A percentile compares a stretch with the other conserved stretches of the same genome.
phyloP scores from a whole-genome alignment of 345 rosid species.

The Brassica rapa region DNA sequence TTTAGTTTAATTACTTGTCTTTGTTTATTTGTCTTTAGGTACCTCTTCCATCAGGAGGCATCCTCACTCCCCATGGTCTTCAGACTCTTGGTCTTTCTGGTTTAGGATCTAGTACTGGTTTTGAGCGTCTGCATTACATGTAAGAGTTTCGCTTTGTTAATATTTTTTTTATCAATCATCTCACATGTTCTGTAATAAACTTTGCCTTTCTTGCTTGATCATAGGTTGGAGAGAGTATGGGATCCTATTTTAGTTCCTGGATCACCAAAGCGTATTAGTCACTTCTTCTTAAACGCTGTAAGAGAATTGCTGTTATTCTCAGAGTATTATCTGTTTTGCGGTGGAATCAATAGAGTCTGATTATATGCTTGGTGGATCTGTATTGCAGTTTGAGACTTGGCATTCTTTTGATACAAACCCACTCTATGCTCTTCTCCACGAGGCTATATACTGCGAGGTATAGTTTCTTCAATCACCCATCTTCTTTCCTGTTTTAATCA shows the following conservation, averaged over 20 bases:
- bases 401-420: constrained; percentile 78
- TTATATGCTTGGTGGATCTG: constrained; percentile 1
- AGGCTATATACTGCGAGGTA: constrained; percentile 69
- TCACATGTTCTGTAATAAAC: background rate
- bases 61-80: constrained; percentile 74
- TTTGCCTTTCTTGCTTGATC: background rate
- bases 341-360: constrained; percentile 12
- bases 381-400: constrained; percentile 74
- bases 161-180: background rate
- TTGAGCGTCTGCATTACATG: constrained; percentile 91
- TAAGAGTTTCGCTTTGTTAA: constrained; percentile 51
- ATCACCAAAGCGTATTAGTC: constrained; percentile 64
- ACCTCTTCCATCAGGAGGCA: constrained; percentile 86
- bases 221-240: constrained; percentile 91
- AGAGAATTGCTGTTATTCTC: constrained; percentile 24
- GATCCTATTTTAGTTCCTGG: constrained; percentile 82
- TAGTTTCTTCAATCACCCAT: background rate
- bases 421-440: constrained; percentile 80
- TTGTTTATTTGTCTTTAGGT: constrained; percentile 48
- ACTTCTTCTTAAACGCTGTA: constrained; percentile 77
- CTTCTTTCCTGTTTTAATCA: background rate
- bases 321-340: background rate
- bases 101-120: constrained; percentile 84
- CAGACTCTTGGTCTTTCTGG: constrained; percentile 83
- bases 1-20: constrained; percentile 5